Evolutionary conservation across 345 rosid genomes (phyloP).

Genomic region (Zanthoxylum bungeanum): DNA sequence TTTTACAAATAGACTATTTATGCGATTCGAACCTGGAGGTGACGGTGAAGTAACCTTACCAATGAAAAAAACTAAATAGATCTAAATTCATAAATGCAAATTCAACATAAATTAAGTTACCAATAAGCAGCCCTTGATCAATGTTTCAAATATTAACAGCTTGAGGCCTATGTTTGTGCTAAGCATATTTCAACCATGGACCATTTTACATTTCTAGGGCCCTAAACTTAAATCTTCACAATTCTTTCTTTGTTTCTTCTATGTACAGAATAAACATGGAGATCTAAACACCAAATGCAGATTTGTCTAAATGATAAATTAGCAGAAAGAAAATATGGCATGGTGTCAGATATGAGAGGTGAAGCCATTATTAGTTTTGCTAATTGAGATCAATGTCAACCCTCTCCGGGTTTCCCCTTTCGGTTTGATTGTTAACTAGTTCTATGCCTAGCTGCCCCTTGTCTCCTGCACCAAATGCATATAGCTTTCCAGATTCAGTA

Average conservation of each 20-base stretch:
- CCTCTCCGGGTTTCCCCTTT: constrained; percentile 71
- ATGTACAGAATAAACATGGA: constrained; percentile 46
- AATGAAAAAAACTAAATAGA: neutral
- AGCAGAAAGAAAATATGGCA: constrained; percentile 11
- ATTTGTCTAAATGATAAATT: constrained; percentile 2
- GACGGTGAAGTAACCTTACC: too few relatives aligned
- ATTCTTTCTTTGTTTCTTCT: constrained; percentile 36
- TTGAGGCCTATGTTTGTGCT: constrained; percentile 25
- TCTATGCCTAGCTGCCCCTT: constrained; percentile 88
- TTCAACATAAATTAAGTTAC: constrained; percentile 21
- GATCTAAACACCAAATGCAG: constrained; percentile 39
- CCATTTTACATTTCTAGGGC: constrained; percentile 18
- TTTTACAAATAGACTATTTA: too few relatives aligned
- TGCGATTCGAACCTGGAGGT: too few relatives aligned
- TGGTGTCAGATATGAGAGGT: constrained; percentile 5
- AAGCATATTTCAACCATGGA: constrained; percentile 17
- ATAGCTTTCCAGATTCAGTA: constrained; percentile 77
- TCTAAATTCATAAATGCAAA: constrained; percentile 14
- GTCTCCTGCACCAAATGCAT: constrained; percentile 91
- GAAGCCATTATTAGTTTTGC: constrained; percentile 14
- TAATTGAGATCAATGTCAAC: constrained; percentile 73
- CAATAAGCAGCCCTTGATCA: constrained; percentile 27
- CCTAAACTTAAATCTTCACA: constrained; percentile 46
- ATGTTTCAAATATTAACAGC: constrained; percentile 40
- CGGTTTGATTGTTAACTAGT: constrained; percentile 58